Conservation (phyloP, 306 rosid genomes). For the Chamaecrista fasciculata region DNA sequence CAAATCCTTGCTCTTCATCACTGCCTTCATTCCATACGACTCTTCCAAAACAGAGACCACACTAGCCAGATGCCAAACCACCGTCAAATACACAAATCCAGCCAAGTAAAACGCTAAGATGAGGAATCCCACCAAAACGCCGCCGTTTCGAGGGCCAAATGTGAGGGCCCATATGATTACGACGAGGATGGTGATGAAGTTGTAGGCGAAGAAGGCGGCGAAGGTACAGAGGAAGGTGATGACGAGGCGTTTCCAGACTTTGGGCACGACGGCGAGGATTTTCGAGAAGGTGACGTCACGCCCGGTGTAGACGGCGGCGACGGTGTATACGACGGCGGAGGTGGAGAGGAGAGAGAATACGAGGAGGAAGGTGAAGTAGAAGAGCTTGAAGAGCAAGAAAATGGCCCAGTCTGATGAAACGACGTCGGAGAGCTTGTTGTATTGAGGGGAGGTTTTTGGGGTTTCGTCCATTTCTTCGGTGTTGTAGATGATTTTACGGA, state of each 20-base stretch:
- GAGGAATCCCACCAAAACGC: neutral
- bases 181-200: constrained; percentile 1
- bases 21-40: constrained; percentile 55
- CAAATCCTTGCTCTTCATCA: constrained; percentile 60
- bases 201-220: constrained; percentile 38
- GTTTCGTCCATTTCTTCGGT: constrained; percentile 16
- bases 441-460: constrained; percentile 17
- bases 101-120: constrained; percentile 15
- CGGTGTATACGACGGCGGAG: constrained; percentile 77
- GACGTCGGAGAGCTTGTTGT: constrained; percentile 31
- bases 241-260: constrained; percentile 67
- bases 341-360: constrained; percentile 36
- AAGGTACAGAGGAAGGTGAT: constrained; percentile 54
- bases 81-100: constrained; percentile 53
- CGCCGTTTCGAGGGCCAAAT: fast-evolving
- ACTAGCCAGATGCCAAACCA: constrained; percentile 70
- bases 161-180: neutral
- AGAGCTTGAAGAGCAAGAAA: constrained; percentile 41
- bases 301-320: constrained; percentile 57
- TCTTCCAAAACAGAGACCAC: constrained; percentile 76
- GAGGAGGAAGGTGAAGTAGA: constrained; percentile 26
- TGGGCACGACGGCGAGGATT: constrained; percentile 60
- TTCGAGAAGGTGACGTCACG: constrained; percentile 42
- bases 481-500: constrained; percentile 27
- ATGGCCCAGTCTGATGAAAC: constrained; percentile 44